Evolutionary conservation across 495 filamentous ascomycete genomes (phyloP).

Genomic region (Penicillium parvum): DNA sequence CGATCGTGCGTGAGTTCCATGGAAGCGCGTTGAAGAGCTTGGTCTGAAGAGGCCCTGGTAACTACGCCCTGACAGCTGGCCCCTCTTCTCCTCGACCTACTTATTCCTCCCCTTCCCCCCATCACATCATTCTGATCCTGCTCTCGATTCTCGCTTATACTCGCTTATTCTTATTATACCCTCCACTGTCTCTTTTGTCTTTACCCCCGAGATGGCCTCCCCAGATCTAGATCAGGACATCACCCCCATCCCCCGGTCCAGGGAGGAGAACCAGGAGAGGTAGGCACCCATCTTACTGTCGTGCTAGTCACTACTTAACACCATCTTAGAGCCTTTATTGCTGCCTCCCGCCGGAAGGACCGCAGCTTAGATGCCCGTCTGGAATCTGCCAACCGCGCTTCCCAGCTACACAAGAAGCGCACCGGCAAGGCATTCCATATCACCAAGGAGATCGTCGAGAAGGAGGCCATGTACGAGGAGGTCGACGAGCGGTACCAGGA

Average conservation of each 20-base stretch:
- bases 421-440: slow-evolving; percentile 82
- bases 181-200: neutral
- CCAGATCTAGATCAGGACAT: slow-evolving; percentile 34
- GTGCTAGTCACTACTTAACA: slow-evolving; percentile 2
- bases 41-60: slow-evolving; percentile 1
- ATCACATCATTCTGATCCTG: neutral
- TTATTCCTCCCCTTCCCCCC: neutral
- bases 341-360: slow-evolving; percentile 86
- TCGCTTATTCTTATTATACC: neutral
- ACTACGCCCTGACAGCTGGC: slow-evolving; percentile 21
- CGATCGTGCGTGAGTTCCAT: slow-evolving; percentile 22
- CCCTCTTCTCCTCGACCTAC: neutral
- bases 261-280: slow-evolving; percentile 89
- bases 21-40: slow-evolving; percentile 18
- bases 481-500: slow-evolving; percentile 67
- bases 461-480: slow-evolving; percentile 97
- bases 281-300: slow-evolving; percentile 28
- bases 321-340: slow-evolving; percentile 73
- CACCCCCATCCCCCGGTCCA: slow-evolving; percentile 36
- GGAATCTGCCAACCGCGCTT: slow-evolving; percentile 83
- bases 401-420: slow-evolving; percentile 82
- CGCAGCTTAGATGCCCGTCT: slow-evolving; percentile 84
- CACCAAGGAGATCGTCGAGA: slow-evolving; percentile 81
- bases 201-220: slow-evolving; percentile 16
- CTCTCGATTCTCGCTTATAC: neutral